These are phyloP conservation scores for Mycena vulgaris DNA, from an alignment of 768 basidiomycete species.

Conservation along the genomic window DNA sequence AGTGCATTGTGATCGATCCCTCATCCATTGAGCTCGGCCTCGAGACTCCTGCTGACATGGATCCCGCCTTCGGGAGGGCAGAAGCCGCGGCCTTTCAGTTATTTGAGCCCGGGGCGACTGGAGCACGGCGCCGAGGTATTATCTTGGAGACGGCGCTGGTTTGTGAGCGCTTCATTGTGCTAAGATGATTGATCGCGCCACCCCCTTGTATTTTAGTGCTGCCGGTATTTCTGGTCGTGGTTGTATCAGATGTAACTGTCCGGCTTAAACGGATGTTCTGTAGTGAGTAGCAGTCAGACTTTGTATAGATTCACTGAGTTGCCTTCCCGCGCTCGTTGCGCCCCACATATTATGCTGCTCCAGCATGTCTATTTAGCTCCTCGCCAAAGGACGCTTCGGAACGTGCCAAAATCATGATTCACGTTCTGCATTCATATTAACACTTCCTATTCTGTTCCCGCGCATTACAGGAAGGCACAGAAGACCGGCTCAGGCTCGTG, in stretches of 20 bases:
- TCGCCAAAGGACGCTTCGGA: too few relatives aligned
- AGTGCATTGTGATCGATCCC: constrained; percentile 43
- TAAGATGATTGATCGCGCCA: constrained; percentile 18
- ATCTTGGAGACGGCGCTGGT: constrained; percentile 33
- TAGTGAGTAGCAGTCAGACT: constrained; percentile 3
- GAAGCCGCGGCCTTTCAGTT: constrained; percentile 25
- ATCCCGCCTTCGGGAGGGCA: not conserved
- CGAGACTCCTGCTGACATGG: constrained; percentile 1
- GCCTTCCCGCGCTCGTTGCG: too few relatives aligned
- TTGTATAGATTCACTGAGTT: not conserved
- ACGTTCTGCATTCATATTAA: not conserved
- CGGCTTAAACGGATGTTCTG: not conserved
- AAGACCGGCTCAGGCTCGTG: constrained; percentile 1
- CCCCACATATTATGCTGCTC: too few relatives aligned
- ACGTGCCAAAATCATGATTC: not conserved
- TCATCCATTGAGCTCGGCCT: constrained; percentile 22
- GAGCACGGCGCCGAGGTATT: constrained; percentile 16
- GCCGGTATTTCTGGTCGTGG: not conserved
- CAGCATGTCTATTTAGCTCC: too few relatives aligned
- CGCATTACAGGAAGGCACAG: not conserved
- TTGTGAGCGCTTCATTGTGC: constrained; percentile 35
- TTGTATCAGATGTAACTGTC: constrained; percentile 17
- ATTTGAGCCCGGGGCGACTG: constrained; percentile 18
- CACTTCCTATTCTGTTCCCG: not conserved
- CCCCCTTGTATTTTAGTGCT: not conserved